These are phyloP conservation scores for Neophaeococcomyces aloes DNA, from an alignment of 2,329 filamentous ascomycete species.

Conservation along the genomic window DNA sequence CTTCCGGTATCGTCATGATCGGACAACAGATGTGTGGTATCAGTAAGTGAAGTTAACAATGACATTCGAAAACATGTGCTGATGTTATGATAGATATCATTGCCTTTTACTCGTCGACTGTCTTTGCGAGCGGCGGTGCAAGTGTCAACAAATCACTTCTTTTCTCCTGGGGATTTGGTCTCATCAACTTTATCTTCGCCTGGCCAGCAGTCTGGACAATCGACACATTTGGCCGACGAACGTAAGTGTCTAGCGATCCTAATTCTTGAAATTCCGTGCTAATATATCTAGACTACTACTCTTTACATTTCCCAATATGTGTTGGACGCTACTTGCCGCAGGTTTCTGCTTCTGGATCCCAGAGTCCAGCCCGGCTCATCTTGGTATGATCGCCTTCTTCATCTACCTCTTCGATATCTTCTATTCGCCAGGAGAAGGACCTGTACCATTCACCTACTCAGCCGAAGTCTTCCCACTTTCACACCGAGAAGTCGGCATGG, in stretches of 20 bases:
- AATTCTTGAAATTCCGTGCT: not conserved
- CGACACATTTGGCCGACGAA: slow-evolving; percentile 53
- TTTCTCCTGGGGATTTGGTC: slow-evolving; percentile 12
- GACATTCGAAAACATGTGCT: not conserved
- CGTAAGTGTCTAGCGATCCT: slow-evolving; percentile 28
- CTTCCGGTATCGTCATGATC: slow-evolving; percentile 55
- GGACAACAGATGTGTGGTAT: slow-evolving; percentile 35
- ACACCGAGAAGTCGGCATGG: slow-evolving; percentile 35
- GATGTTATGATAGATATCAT: slow-evolving; percentile 40
- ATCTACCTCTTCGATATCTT: slow-evolving; percentile 47
- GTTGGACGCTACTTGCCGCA: slow-evolving; percentile 52
- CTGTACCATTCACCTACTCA: slow-evolving; percentile 32
- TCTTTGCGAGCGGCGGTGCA: slow-evolving; percentile 49
- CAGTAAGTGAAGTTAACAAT: not conserved
- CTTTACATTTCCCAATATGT: slow-evolving; percentile 58
- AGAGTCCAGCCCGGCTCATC: slow-evolving; percentile 29
- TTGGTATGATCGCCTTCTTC: slow-evolving; percentile 45
- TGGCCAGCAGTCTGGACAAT: slow-evolving; percentile 40
- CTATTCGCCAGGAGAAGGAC: slow-evolving; percentile 42
- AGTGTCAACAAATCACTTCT: slow-evolving; percentile 42
- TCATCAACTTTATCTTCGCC: slow-evolving; percentile 13
- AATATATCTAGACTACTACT: slow-evolving; percentile 37
- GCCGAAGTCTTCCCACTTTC: slow-evolving; percentile 38
- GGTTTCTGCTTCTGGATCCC: slow-evolving; percentile 48
- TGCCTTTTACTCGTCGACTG: slow-evolving; percentile 54